A percentile compares a stretch with the other conserved stretches of the same genome.
Conservation (phyloP, 345 rosid genomes). For the Syzygium jambos region DNA sequence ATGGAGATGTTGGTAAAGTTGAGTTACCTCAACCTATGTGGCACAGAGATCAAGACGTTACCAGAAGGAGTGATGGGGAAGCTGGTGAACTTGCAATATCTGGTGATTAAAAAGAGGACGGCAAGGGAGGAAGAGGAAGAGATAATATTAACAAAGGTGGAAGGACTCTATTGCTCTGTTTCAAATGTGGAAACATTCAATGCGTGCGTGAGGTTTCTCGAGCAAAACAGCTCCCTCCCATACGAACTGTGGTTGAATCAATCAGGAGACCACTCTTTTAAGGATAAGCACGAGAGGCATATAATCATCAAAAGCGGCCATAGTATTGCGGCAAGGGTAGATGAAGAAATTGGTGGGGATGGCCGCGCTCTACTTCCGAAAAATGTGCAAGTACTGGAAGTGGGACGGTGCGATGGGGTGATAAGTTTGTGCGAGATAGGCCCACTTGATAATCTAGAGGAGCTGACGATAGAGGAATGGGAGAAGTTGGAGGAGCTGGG, state of each 20-base stretch:
- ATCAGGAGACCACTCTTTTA: rapidly evolving
- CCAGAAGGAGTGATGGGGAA: not conserved
- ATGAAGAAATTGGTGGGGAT: rapidly evolving
- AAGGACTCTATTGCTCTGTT: not conserved
- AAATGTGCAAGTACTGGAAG: rapidly evolving
- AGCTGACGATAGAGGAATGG: rapidly evolving
- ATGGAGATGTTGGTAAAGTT: slow-evolving; percentile 8
- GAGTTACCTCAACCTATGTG: not conserved
- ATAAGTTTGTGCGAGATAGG: not conserved
- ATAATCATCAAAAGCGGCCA: not conserved
- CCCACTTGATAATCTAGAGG: not conserved
- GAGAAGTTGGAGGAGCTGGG: not conserved
- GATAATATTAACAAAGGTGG: not conserved
- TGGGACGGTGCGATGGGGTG: rapidly evolving
- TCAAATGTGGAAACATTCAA: rapidly evolving
- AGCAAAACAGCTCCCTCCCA: rapidly evolving
- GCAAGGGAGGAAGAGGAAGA: too few species aligned
- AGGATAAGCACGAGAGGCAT: rapidly evolving
- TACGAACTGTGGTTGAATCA: rapidly evolving
- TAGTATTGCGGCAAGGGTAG: not conserved
- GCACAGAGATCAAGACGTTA: not conserved
- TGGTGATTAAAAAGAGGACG: rapidly evolving
- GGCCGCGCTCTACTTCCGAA: not conserved
- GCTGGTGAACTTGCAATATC: not conserved
- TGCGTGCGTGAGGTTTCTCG: rapidly evolving